phyloP scores from a whole-genome alignment of 345 rosid species.

The Excoecaria cochinchinensis region DNA sequence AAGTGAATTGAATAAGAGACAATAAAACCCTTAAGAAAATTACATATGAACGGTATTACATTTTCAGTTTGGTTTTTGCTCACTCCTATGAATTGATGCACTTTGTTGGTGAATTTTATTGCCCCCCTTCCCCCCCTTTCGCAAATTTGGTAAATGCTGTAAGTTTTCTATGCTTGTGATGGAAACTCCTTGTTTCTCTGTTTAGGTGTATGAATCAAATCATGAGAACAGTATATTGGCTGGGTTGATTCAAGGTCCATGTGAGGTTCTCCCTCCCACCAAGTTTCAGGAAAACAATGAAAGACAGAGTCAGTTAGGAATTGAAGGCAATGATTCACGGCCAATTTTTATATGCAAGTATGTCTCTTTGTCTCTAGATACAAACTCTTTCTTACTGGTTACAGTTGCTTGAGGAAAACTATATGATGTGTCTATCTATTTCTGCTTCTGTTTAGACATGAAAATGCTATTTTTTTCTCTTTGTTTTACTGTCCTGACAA shows the following conservation, averaged over 20 bases:
- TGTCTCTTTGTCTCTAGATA: conserved; percentile 11
- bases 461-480: not conserved
- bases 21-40: too few species aligned
- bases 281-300: conserved; percentile 52
- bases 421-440: not conserved
- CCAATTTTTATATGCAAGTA: conserved; percentile 67
- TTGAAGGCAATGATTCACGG: conserved; percentile 30
- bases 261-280: conserved; percentile 52
- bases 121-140: not conserved
- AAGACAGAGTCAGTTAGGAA: conserved; percentile 40
- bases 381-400: not conserved
- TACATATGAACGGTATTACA: too few species aligned
- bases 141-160: not conserved
- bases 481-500: not conserved
- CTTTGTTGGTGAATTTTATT: conserved; percentile 6
- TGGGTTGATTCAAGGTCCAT: conserved; percentile 53
- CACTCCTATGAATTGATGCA: too few species aligned
- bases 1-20: too few species aligned
- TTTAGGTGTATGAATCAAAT: conserved; percentile 68
- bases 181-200: not conserved
- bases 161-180: not conserved
- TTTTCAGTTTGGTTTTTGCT: too few species aligned
- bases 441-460: not conserved
- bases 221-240: conserved; percentile 48
- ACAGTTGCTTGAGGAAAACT: conserved; percentile 3